Evolutionary conservation across 257 asterid genomes (phyloP).

Genomic region (Anisodus acutangulus): DNA sequence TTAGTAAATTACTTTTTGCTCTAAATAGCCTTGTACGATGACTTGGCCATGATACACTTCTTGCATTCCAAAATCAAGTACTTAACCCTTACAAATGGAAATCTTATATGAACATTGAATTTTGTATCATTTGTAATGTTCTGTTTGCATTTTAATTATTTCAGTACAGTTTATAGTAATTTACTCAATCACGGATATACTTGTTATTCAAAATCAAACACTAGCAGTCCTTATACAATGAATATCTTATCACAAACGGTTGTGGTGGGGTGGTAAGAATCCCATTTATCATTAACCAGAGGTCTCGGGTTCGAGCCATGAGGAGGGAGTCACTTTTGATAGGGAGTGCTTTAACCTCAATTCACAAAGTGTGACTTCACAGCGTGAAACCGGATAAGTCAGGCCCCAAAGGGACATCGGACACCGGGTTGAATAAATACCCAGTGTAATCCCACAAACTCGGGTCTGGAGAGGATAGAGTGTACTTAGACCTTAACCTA

Average conservation of each 20-base stretch:
- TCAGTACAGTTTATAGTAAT: neutral
- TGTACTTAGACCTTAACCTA: too few relatives aligned
- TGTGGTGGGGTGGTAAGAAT: neutral
- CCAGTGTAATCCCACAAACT: too few relatives aligned
- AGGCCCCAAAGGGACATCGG: neutral
- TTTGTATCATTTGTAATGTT: neutral
- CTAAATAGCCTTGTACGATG: neutral
- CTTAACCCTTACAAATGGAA: neutral
- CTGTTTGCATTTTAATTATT: neutral
- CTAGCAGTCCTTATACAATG: conserved; percentile 1
- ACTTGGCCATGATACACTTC: neutral
- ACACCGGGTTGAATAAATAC: neutral
- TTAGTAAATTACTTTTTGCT: neutral
- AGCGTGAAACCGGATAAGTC: neutral
- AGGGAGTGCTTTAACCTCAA: neutral
- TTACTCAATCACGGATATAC: neutral
- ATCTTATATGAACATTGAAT: neutral
- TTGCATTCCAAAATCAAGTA: neutral
- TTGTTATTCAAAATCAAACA: neutral
- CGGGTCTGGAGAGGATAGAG: too few relatives aligned
- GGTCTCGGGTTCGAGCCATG: neutral
- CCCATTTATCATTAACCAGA: neutral
- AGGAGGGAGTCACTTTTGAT: neutral
- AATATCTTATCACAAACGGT: neutral
- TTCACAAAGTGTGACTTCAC: neutral